Percentiles rank a stretch among this genome's conserved stretches.
Conservation (phyloP, 768 basidiomycete species). For the Hortiboletus flavorubellus region DNA sequence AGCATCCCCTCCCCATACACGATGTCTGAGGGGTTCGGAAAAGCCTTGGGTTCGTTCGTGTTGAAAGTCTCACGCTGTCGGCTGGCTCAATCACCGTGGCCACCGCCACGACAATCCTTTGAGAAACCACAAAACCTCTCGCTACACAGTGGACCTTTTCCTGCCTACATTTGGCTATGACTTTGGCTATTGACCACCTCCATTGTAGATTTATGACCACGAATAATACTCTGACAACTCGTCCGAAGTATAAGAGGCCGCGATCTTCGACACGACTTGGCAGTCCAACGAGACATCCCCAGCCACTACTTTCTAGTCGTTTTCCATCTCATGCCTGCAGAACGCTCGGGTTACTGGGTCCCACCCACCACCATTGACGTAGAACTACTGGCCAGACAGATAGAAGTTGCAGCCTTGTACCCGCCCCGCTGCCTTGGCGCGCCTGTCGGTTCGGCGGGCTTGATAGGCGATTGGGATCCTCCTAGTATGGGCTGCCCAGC, state of each 20-base stretch:
- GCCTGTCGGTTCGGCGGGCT: not conserved
- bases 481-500: not conserved
- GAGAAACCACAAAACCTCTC: not conserved
- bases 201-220: not conserved
- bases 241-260: slow-evolving; percentile 5
- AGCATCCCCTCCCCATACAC: too few species aligned
- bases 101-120: not conserved
- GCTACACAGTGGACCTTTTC: not conserved
- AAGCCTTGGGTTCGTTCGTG: too few species aligned
- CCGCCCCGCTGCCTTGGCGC: not conserved
- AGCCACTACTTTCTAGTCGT: not conserved
- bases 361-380: not conserved
- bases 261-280: not conserved
- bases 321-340: slow-evolving; percentile 1
- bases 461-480: not conserved
- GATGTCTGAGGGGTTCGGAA: too few species aligned
- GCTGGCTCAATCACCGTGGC: too few species aligned
- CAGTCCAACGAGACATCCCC: not conserved
- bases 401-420: not conserved
- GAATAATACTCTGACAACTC: not conserved
- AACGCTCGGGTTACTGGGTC: not conserved
- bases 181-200: not conserved
- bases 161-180: not conserved
- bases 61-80: too few species aligned
- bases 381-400: not conserved